These are phyloP conservation scores for Glebionis coronaria DNA, from an alignment of 129 eudicot species.

Conservation along the genomic window DNA sequence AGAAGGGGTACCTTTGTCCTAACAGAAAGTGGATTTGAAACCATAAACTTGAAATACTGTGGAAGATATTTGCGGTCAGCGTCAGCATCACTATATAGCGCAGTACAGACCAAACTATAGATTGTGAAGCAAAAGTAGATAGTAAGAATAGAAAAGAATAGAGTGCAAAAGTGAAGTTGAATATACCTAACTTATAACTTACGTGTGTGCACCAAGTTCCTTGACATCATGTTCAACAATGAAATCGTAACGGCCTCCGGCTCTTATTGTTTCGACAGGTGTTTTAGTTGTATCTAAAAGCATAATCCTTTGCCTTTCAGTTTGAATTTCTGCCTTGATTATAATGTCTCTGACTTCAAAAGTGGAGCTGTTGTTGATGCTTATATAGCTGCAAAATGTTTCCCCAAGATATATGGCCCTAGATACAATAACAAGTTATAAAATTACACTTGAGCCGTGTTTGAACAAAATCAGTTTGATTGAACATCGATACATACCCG, in stretches of 20 bases:
- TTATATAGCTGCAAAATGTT: constrained; percentile 93
- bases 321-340: constrained; percentile 96
- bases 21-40: constrained; percentile 98
- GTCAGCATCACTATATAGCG: constrained; percentile 76
- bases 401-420: constrained; percentile 98
- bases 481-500: too few species aligned
- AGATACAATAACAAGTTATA: constrained; percentile 20
- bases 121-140: constrained; percentile 24
- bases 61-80: constrained; percentile 95
- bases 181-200: constrained; percentile 22
- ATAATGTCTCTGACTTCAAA: constrained; percentile 81
- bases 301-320: constrained; percentile 87
- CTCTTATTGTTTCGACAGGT: constrained; percentile 94
- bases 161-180: constrained; percentile 6
- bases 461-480: too few species aligned
- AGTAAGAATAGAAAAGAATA: constrained; percentile 13
- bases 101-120: constrained; percentile 86
- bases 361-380: constrained; percentile 89
- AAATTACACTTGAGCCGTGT: constrained; percentile 1
- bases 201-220: constrained; percentile 99
- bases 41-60: constrained; percentile 88
- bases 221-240: constrained; percentile 98
- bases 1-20: constrained; percentile 73
- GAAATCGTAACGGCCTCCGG: constrained; percentile 97
- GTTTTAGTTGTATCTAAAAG: constrained; percentile 93